phyloP scores from a whole-genome alignment of 2,329 filamentous ascomycete species.

The Rosellinia necatrix region DNA sequence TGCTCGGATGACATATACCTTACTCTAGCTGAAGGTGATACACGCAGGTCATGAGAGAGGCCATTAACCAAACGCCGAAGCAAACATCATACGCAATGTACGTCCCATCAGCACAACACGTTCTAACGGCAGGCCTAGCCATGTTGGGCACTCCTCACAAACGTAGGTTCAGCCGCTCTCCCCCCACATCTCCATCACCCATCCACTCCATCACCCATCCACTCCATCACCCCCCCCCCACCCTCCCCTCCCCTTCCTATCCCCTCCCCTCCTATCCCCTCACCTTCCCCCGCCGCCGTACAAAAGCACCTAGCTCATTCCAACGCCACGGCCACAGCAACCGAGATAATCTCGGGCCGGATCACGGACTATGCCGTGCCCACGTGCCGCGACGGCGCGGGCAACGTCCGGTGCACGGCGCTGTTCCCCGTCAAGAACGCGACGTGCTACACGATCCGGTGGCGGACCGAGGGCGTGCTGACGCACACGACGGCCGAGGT shows the following conservation, averaged over 20 bases:
- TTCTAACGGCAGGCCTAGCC: conserved; percentile 38
- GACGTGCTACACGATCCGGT: conserved; percentile 48
- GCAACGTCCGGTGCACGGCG: conserved; percentile 46
- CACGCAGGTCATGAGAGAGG: too few species aligned
- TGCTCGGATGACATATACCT: too few species aligned
- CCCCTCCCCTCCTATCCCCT: background rate
- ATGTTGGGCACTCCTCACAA: conserved; percentile 31
- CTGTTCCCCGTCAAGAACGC: conserved; percentile 47
- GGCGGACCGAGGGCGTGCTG: conserved; percentile 46
- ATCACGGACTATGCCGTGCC: conserved; percentile 50
- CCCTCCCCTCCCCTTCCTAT: background rate
- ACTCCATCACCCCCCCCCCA: background rate
- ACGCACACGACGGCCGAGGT: conserved; percentile 43
- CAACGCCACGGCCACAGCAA: conserved; percentile 24
- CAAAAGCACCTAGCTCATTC: background rate
- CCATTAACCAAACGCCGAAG: too few species aligned
- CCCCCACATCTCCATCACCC: background rate
- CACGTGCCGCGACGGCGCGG: conserved; percentile 46
- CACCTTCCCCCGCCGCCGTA: background rate
- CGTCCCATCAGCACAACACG: conserved; percentile 36
- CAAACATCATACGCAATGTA: too few species aligned
- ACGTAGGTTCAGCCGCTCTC: conserved; percentile 26
- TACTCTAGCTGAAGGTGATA: too few species aligned
- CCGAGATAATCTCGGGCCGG: conserved; percentile 41
- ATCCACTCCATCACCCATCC: background rate